Evolutionary conservation across 306 rosid species (phyloP).

Genomic region (Trichosanthes truncata): DNA sequence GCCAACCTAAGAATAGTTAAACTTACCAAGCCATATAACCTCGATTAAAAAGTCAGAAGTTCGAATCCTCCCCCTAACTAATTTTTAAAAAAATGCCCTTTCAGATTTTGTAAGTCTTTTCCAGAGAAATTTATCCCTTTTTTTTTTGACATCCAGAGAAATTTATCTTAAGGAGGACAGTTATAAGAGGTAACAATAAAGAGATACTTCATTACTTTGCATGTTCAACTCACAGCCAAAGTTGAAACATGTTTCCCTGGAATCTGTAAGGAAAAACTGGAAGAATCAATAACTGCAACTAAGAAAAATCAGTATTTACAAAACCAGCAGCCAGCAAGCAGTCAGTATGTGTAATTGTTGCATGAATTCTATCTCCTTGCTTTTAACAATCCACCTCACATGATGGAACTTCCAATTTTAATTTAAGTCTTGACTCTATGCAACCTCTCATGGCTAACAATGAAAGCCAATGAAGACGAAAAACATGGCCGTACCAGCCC

Average conservation of each 20-base stretch:
- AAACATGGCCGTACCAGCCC: background rate
- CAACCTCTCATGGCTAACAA: background rate
- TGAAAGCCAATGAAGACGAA: background rate
- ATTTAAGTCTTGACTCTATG: background rate
- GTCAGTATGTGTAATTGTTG: slow-evolving; percentile 12
- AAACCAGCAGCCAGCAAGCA: slow-evolving; percentile 22
- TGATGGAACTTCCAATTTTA: background rate
- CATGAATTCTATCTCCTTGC: slow-evolving; percentile 19
- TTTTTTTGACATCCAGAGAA: no score
- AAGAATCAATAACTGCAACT: slow-evolving; percentile 20
- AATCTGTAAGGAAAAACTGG: slow-evolving; percentile 2
- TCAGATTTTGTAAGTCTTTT: no score
- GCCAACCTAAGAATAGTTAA: no score
- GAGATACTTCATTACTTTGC: background rate
- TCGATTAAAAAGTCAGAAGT: no score
- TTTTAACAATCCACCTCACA: slow-evolving; percentile 11
- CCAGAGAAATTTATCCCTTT: no score
- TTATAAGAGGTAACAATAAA: background rate
- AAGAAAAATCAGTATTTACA: slow-evolving; percentile 37
- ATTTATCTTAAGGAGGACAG: no score
- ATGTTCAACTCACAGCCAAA: background rate
- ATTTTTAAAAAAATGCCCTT: no score
- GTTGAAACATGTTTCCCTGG: background rate
- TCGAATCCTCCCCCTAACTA: no score
- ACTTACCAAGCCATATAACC: no score